Evolutionary conservation across 2,329 filamentous ascomycete species (phyloP).

Genomic region (Elsinoe fawcettii): DNA sequence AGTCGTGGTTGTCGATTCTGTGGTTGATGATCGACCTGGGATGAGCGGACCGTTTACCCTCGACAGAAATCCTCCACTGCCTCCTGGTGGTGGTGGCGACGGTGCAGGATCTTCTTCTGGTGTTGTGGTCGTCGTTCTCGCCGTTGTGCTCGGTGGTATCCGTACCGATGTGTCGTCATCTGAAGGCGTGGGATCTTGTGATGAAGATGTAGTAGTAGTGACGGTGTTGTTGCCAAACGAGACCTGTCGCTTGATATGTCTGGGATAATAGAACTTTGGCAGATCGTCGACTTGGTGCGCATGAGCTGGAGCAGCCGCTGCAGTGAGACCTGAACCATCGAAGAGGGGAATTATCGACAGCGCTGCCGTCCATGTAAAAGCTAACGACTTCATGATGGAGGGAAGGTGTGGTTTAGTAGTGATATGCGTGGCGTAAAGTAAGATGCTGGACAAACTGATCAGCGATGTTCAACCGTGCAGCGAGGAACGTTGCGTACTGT

Average conservation of each 20-base stretch:
- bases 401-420: not conserved
- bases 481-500: not conserved
- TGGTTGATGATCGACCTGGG: not conserved
- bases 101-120: not conserved
- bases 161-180: not conserved
- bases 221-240: constrained; percentile 10
- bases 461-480: not conserved
- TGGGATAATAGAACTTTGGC: constrained; percentile 11
- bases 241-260: constrained; percentile 14
- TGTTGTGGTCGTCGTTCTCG: constrained; percentile 1
- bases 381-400: constrained; percentile 12
- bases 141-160: constrained; percentile 11
- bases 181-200: not conserved
- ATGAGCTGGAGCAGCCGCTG: constrained; percentile 10
- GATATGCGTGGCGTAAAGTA: not conserved
- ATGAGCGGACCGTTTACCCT: not conserved
- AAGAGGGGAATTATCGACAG: constrained; percentile 14
- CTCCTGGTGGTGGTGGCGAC: not conserved
- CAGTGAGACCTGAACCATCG: not conserved
- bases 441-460: not conserved
- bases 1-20: not conserved
- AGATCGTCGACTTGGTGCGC: constrained; percentile 8
- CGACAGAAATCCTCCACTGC: constrained; percentile 10
- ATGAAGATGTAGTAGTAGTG: not conserved
- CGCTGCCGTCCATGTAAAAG: constrained; percentile 12